Base-by-base conservation (phyloP, 306 rosid genomes). In the Corylus avellana region DNA sequence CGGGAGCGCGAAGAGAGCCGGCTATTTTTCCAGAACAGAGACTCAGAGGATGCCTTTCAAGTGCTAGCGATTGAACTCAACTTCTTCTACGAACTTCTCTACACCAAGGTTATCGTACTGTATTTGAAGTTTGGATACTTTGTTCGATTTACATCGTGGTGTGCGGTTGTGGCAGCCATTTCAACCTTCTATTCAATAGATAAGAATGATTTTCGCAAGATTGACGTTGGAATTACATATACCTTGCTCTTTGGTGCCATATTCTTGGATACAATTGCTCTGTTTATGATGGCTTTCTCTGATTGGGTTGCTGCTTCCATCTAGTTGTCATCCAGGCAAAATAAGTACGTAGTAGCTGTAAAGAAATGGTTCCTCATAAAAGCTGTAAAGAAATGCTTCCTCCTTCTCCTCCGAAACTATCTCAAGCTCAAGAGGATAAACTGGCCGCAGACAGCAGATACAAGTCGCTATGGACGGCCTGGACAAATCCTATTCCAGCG, bases 171-270 rank as follows among this genome's bases (percentile, higher is more conserved):
- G 9, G n/a, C 10, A 4, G 82, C 85, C 32, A 53, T 72, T 48
- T 53, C 12, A 6, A 18, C 67, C 16, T 82, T 84, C 78, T 1
- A 2, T 69, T 32, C 9, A 7, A 0, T 62, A 0, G 83, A 74
- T 9, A 86, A 84, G 76, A 25, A 18, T 0, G 76, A 1, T 32
- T 73, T 80, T n/a, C 18, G 55, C 3, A 18, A 57, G 4, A 5
- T 78, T 67, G 87, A 87, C 49, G 73, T 87, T 1, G 1, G 13
- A 3, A 71, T 87, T 17, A 87, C 87, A 4, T 87, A 87, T 27
- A 25, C 58, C 12, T 79, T 84, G 82, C 73, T 87, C 1, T 32
- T 1, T 56, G 87, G 90, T 29, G 90, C 90, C n/a, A 1, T 87
- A 3, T 47, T n/a, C 63, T 25, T 87, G 55, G 87, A 87, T 71